Evolutionary conservation across 805 yeast genomes (phyloP).

Genomic region (Pichia scutulata): DNA sequence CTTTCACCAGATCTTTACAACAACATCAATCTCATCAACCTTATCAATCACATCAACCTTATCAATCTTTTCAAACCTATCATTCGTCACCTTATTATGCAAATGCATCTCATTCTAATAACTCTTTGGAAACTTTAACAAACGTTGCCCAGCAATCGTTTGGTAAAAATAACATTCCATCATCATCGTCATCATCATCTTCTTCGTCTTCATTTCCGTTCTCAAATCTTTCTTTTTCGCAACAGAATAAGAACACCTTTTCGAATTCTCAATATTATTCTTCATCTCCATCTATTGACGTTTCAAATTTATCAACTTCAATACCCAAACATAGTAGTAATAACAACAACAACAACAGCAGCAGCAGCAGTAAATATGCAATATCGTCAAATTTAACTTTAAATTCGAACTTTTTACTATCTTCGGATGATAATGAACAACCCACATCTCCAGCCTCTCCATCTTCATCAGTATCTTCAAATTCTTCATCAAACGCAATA

Average conservation of each 20-base stretch:
- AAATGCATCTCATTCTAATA: neutral
- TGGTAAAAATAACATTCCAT: too few species aligned
- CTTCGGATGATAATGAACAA: neutral
- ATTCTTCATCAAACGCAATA: neutral
- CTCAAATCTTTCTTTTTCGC: neutral
- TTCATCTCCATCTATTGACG: neutral
- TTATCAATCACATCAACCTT: neutral
- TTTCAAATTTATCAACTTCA: neutral
- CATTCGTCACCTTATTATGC: neutral
- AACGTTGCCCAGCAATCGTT: conserved; percentile 12
- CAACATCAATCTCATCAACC: neutral
- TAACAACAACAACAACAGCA: too few species aligned
- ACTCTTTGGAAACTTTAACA: conserved; percentile 7
- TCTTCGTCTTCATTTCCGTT: neutral
- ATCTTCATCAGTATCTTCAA: neutral
- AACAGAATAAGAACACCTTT: neutral
- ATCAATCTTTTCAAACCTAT: neutral
- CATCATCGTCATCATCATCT: too few species aligned
- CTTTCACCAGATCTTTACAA: neutral
- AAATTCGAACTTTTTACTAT: neutral
- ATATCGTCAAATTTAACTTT: neutral
- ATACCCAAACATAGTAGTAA: neutral
- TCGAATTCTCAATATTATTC: conserved; percentile 3
- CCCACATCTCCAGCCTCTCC: neutral
- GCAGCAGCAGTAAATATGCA: neutral